phyloP scores from a whole-genome alignment of 805 yeast species.

The Ogataea allantospora region DNA sequence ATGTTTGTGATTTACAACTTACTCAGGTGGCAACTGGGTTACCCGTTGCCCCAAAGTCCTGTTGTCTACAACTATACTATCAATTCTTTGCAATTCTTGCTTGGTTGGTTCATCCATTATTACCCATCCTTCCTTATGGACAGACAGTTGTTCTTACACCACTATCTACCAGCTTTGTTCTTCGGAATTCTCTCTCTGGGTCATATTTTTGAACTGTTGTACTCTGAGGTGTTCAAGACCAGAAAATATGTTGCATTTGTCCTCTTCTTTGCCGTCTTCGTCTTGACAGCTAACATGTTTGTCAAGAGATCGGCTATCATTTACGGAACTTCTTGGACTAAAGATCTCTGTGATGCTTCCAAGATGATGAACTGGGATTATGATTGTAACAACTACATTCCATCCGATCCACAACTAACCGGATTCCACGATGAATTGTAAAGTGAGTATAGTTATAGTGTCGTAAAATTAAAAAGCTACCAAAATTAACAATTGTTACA shows the following conservation, averaged over 20 bases:
- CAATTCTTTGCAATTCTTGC: constrained; percentile 56
- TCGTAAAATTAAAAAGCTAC: constrained; percentile 1
- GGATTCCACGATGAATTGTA: constrained; percentile 20
- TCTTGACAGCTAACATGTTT: constrained; percentile 53
- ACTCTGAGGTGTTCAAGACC: constrained; percentile 31
- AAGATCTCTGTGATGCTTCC: constrained; percentile 57
- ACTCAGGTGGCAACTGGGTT: constrained; percentile 63
- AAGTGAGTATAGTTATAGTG: neutral
- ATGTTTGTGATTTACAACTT: constrained; percentile 47
- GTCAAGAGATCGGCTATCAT: constrained; percentile 65
- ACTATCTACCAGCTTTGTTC: constrained; percentile 88
- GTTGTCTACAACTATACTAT: constrained; percentile 63
- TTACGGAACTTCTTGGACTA: constrained; percentile 82
- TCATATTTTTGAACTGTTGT: constrained; percentile 32
- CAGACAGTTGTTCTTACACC: constrained; percentile 90
- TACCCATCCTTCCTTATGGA: constrained; percentile 83
- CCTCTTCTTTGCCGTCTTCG: constrained; percentile 47
- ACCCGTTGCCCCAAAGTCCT: constrained; percentile 43
- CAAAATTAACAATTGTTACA: neutral
- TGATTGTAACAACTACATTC: constrained; percentile 62
- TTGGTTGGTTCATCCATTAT: constrained; percentile 74
- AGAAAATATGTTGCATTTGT: constrained; percentile 45
- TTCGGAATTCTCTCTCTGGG: constrained; percentile 48
- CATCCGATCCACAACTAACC: constrained; percentile 17
- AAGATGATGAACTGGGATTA: constrained; percentile 82